These are phyloP conservation scores for Puccinia hordei DNA, from an alignment of 1,284 basidiomycete species.

Conservation along the genomic window DNA sequence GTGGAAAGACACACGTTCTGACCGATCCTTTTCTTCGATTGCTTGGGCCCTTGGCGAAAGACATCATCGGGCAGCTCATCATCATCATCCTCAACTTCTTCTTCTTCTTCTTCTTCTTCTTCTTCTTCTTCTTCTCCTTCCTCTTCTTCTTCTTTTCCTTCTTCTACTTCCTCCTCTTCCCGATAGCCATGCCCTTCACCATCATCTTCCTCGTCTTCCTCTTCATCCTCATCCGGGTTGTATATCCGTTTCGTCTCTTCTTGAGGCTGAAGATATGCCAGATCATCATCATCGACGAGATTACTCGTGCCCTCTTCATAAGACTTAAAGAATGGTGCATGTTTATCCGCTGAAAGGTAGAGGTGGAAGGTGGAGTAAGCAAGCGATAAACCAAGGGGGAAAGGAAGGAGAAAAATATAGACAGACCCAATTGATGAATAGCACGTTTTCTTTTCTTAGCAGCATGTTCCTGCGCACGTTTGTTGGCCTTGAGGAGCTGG, in stretches of 20 bases:
- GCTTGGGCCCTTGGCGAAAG: neutral
- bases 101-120: too few relatives aligned
- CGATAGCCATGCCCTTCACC: neutral
- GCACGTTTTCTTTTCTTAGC: constrained; percentile 41
- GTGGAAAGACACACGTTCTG: neutral
- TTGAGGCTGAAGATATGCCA: constrained; percentile 34
- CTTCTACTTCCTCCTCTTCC: constrained; percentile 35
- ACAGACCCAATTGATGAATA: constrained; percentile 43
- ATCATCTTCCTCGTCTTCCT: constrained; percentile 26
- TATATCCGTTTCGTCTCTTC: constrained; percentile 13
- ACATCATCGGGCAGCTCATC: neutral
- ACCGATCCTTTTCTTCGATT: neutral
- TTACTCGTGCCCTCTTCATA: constrained; percentile 45
- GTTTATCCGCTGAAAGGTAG: constrained; percentile 30
- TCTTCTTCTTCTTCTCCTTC: too few relatives aligned
- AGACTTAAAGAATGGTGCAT: constrained; percentile 43
- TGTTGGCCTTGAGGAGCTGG: constrained; percentile 21
- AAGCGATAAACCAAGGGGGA: neutral
- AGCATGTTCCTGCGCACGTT: constrained; percentile 23
- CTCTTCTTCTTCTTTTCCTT: too few relatives aligned
- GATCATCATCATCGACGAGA: constrained; percentile 37
- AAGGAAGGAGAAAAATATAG: neutral
- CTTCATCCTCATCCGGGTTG: neutral
- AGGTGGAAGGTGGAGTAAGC: neutral
- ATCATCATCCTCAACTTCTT: too few relatives aligned